phyloP scores from a whole-genome alignment of 306 rosid species.

The Datisca glomerata region DNA sequence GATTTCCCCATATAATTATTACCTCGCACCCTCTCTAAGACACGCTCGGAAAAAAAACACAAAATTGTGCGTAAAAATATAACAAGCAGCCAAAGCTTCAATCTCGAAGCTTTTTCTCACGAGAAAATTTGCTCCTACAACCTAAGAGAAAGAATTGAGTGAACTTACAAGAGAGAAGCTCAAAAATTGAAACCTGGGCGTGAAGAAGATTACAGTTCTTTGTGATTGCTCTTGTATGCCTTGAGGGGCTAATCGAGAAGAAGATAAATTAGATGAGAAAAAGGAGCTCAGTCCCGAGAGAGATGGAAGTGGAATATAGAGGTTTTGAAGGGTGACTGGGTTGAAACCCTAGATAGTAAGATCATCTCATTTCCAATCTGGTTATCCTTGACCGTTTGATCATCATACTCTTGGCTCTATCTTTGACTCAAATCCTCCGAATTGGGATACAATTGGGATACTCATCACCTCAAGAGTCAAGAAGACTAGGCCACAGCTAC shows the following conservation, averaged over 20 bases:
- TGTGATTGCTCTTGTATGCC: not conserved
- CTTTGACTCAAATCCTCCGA: too few species aligned
- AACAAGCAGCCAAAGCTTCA: too few species aligned
- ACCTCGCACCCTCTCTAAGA: constrained; percentile 1
- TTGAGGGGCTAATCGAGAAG: not conserved
- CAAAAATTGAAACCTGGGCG: not conserved
- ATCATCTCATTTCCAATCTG: too few species aligned
- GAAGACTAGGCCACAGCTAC: too few species aligned
- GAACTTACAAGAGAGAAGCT: not conserved
- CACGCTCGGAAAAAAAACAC: not conserved
- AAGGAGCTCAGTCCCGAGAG: not conserved
- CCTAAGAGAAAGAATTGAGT: too few species aligned
- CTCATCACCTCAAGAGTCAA: too few species aligned
- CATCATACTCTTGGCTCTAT: too few species aligned
- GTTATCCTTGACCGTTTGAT: too few species aligned
- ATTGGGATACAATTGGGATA: too few species aligned
- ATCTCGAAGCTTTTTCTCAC: too few species aligned
- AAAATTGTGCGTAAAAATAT: not conserved
- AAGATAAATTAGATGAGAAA: not conserved
- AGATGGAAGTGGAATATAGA: not conserved
- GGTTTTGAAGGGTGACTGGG: not conserved
- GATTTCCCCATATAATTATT: constrained; percentile 80
- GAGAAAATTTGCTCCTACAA: too few species aligned
- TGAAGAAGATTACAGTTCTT: not conserved
- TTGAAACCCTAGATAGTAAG: not conserved